Evolutionary conservation across 345 rosid genomes (phyloP), one percentile per base, ranked within the genome.

Genomic region (Mercurialis annua): DNA sequence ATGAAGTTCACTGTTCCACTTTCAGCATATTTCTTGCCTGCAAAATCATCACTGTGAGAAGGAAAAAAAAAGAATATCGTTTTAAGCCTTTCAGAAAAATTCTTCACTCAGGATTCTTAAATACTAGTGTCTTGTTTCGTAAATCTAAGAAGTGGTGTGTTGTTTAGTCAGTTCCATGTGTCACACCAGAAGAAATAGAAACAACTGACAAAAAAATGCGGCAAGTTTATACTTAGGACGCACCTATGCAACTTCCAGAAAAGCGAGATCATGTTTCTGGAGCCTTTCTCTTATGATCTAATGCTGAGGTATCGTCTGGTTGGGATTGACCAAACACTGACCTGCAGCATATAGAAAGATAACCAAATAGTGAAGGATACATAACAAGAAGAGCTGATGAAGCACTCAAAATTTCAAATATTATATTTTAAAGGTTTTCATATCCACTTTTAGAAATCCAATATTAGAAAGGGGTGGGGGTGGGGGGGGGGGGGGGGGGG

Each of bases 291-390:
- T 90, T 92, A 58, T 69, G 80, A 73, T 82, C 77, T 33, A 87
- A 66, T 56, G 78, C 65, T 10, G 85, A 62, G 57, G 90, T 78
- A 33, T 69, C 78, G 53, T 85, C 88, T 44, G 80, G 72, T 79
- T 92, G 93, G 27, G 88, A 78, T 76, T 86, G 92, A 67, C 96
- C 96, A 81, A 90, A 92, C 46, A 81, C 84, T 40, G 94, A 90
- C 73, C 97, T 92, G 84, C 78, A 80, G 14, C 8, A 49, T 50
- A 50, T 4, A 11, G 36, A 58, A 71, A 18, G 18, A 40, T 24
- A 29, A 62, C 15, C 49, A 73, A 50, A 29, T 27, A 33, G 54
- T 3, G 73, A 33, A 11, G 31, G 31, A 73, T 6, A 16, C 18
- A 64, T 6, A 23, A 47, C 3, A 30, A 10, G 59, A 51, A 18